A percentile compares a stretch with the other conserved stretches of the same genome.
Conservation (phyloP, 1,139 yeast genomes). For the Sugiyamaella novakii region DNA sequence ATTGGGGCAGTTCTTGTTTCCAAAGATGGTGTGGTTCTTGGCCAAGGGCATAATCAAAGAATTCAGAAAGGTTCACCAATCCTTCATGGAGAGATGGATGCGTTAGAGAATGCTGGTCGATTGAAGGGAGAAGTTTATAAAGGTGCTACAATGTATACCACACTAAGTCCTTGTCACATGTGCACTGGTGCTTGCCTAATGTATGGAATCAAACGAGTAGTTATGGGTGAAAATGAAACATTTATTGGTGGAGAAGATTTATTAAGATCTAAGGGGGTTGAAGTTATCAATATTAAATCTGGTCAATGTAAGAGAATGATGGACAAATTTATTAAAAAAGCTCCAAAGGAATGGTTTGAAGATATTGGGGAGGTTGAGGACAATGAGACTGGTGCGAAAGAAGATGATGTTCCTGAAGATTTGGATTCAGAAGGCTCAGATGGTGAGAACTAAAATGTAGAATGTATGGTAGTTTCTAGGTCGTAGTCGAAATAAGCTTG, state of each 20-base stretch:
- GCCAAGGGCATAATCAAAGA: conserved; percentile 87
- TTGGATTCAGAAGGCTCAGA: conserved; percentile 18
- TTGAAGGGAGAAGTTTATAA: conserved; percentile 65
- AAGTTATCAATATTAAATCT: conserved; percentile 67
- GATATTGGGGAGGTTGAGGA: conserved; percentile 65
- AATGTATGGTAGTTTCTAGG: too few species aligned
- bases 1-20: conserved; percentile 75
- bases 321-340: conserved; percentile 72
- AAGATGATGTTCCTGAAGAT: conserved; percentile 13
- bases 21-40: conserved; percentile 77
- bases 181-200: conserved; percentile 90
- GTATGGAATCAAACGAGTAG: conserved; percentile 85
- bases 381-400: conserved; percentile 10
- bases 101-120: conserved; percentile 89
- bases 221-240: conserved; percentile 82
- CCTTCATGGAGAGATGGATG: conserved; percentile 87
- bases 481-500: background rate
- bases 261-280: conserved; percentile 66
- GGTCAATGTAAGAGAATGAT: conserved; percentile 71
- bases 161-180: conserved; percentile 92
- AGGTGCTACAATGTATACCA: conserved; percentile 69
- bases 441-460: background rate
- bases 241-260: conserved; percentile 79
- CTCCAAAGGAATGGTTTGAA: conserved; percentile 84
- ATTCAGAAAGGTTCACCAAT: conserved; percentile 75